phyloP scores from a whole-genome alignment of 306 rosid genomes.

The Cicer yamashitae region DNA sequence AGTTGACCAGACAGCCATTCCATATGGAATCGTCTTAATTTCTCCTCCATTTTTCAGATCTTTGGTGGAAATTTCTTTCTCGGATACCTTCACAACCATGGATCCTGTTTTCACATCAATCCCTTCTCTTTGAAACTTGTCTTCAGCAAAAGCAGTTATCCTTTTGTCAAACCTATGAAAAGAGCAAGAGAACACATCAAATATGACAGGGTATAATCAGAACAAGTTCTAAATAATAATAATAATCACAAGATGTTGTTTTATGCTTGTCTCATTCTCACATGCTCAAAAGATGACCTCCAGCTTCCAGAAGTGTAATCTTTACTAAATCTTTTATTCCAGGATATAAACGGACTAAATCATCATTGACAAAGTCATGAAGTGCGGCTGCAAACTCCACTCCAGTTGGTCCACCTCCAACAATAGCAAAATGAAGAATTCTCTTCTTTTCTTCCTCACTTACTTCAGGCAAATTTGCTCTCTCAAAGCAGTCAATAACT shows the following conservation, averaged over 20 bases:
- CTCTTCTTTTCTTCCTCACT: slow-evolving; percentile 86
- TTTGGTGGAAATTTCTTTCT: slow-evolving; percentile 79
- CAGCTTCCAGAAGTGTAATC: slow-evolving; percentile 93
- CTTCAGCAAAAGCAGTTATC: slow-evolving; percentile 91
- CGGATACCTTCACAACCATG: slow-evolving; percentile 88
- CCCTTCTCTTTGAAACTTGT: slow-evolving; percentile 81
- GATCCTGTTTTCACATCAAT: slow-evolving; percentile 94
- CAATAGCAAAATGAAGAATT: slow-evolving; percentile 95
- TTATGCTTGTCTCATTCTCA: slow-evolving; percentile 48
- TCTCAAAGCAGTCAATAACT: slow-evolving; percentile 92
- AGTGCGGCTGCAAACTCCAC: slow-evolving; percentile 98
- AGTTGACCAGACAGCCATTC: slow-evolving; percentile 99
- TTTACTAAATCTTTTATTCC: slow-evolving; percentile 70
- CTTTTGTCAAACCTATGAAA: slow-evolving; percentile 91
- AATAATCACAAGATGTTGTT: not conserved
- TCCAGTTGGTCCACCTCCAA: slow-evolving; percentile 99
- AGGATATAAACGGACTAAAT: slow-evolving; percentile 79
- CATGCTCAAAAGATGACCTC: slow-evolving; percentile 88
- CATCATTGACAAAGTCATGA: slow-evolving; percentile 90
- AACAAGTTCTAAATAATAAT: slow-evolving; percentile 25
- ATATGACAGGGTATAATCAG: slow-evolving; percentile 1
- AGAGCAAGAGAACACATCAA: slow-evolving; percentile 33
- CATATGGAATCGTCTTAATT: slow-evolving; percentile 72
- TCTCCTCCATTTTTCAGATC: slow-evolving; percentile 80
- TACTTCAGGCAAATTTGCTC: slow-evolving; percentile 76